Percentiles rank a stretch among this genome's conserved stretches.
Evolutionary conservation across 148 eudicot species (phyloP).

Genomic region (Spergularia marina): DNA sequence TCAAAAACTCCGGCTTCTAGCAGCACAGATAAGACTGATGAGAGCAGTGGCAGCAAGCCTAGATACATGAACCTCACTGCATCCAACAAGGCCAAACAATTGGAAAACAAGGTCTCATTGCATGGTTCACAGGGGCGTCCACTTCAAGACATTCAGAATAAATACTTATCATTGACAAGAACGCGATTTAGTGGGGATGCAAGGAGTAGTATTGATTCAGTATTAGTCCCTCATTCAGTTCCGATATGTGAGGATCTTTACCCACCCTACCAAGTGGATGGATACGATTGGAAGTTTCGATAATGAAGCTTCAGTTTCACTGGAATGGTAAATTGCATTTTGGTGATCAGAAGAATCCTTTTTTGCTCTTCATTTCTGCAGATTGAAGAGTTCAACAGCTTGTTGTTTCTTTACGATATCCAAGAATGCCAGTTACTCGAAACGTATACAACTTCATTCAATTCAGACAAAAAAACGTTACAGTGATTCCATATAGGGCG

Average conservation of each 20-base stretch:
- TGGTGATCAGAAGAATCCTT: not conserved
- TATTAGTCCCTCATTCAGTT: constrained; percentile 36
- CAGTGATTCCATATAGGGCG: not conserved
- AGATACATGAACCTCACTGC: constrained; percentile 78
- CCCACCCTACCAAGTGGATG: constrained; percentile 43
- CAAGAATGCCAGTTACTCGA: constrained; percentile 6
- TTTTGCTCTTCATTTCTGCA: constrained; percentile 9
- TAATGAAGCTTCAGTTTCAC: constrained; percentile 15
- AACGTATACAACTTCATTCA: constrained; percentile 9
- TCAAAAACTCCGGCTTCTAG: constrained; percentile 47
- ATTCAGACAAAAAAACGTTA: not conserved
- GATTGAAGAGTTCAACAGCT: constrained; percentile 58
- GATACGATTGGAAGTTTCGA: constrained; percentile 35
- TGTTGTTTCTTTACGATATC: constrained; percentile 42
- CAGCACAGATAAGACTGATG: constrained; percentile 35
- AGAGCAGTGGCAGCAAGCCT: constrained; percentile 42
- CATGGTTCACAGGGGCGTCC: constrained; percentile 33
- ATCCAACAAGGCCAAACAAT: constrained; percentile 78
- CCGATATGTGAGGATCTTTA: constrained; percentile 65
- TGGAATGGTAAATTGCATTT: not conserved
- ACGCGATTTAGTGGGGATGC: constrained; percentile 48
- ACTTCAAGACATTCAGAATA: constrained; percentile 32
- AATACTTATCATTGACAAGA: constrained; percentile 26
- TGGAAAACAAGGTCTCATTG: constrained; percentile 24
- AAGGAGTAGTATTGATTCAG: constrained; percentile 51